Evolutionary conservation across 495 filamentous ascomycete genomes (phyloP).

Genomic region (Aspergillus homomorphus): DNA sequence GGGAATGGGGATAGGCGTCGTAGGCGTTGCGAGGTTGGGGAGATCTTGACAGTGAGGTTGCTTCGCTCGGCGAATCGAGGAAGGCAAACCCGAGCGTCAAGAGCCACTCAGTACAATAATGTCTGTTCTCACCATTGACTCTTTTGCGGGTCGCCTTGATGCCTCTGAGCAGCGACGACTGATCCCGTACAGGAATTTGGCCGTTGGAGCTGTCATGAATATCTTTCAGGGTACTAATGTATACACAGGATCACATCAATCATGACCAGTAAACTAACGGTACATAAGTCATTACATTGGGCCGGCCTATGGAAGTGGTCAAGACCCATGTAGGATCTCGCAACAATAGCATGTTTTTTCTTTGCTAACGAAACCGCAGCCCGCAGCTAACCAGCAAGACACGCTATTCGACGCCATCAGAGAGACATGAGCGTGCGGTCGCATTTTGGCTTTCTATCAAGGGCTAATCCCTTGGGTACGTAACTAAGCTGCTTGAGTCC

Average conservation of each 20-base stretch:
- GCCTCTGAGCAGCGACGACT: too few species aligned
- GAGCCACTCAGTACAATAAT: too few species aligned
- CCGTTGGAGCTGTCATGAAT: background rate
- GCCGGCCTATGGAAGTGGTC: background rate
- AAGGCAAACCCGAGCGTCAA: constrained; percentile 49
- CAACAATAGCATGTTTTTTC: background rate
- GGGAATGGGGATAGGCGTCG: constrained; percentile 76
- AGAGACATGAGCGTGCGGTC: background rate
- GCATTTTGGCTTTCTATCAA: constrained; percentile 7
- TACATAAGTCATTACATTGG: background rate
- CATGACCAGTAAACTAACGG: background rate
- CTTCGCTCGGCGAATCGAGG: constrained; percentile 67
- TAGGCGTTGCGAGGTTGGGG: constrained; percentile 77
- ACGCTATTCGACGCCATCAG: background rate
- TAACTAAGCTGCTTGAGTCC: too few species aligned
- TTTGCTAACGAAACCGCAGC: too few species aligned
- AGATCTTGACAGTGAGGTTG: constrained; percentile 66
- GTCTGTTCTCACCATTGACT: too few species aligned
- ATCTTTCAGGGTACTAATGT: background rate
- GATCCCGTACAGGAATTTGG: too few species aligned
- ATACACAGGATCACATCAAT: background rate
- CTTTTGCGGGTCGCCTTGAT: too few species aligned
- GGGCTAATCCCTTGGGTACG: constrained; percentile 15
- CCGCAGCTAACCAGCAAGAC: too few species aligned
- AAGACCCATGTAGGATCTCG: background rate